Conservation (phyloP, 129 eudicot genomes). For the Artemisia argyi region DNA sequence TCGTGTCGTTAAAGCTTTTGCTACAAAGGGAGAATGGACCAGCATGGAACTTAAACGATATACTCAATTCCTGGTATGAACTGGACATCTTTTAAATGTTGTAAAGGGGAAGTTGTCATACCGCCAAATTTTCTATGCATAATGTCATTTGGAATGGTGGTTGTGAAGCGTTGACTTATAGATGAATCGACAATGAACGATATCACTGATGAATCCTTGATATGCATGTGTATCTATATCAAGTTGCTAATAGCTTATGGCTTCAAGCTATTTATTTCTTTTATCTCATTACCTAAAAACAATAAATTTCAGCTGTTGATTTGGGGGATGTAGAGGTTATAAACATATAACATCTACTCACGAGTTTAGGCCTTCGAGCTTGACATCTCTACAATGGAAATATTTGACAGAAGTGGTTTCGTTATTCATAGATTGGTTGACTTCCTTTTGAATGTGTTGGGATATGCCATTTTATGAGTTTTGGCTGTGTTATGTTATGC, state of each 20-base stretch:
- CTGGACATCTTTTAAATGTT: slow-evolving; percentile 2
- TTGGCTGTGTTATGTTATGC: too few species aligned
- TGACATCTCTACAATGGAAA: neutral
- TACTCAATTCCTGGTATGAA: slow-evolving; percentile 73
- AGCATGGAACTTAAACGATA: slow-evolving; percentile 64
- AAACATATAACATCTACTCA: neutral
- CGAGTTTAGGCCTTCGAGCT: neutral
- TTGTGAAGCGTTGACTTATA: neutral
- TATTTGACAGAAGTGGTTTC: slow-evolving; percentile 9
- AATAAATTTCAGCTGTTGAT: slow-evolving; percentile 1
- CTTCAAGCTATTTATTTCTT: neutral
- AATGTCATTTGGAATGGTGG: neutral
- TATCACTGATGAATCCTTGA: neutral
- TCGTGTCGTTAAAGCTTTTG: slow-evolving; percentile 80
- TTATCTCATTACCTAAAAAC: neutral
- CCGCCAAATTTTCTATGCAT: neutral
- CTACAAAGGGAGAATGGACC: slow-evolving; percentile 64
- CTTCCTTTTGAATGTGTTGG: slow-evolving; percentile 1
- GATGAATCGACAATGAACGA: neutral
- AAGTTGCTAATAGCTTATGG: neutral
- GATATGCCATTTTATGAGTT: slow-evolving; percentile 2
- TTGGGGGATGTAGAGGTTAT: slow-evolving; percentile 7
- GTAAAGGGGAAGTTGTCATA: neutral
- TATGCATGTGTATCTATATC: neutral
- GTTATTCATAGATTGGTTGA: neutral